phyloP scores from a whole-genome alignment of 306 rosid genomes.

The Abrus pulchellus region DNA sequence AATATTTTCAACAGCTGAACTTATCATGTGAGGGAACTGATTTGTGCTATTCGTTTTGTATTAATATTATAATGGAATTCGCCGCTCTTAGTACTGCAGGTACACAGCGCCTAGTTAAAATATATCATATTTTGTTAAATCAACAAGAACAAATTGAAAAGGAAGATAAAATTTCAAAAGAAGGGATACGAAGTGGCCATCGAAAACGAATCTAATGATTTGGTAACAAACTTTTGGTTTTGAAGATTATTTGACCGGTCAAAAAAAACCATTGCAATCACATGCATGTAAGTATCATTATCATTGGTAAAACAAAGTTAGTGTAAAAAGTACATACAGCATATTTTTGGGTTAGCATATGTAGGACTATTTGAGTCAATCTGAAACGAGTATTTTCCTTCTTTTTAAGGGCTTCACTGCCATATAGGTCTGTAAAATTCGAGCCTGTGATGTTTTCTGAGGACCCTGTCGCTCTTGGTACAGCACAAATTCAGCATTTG shows the following conservation, averaged over 20 bases:
- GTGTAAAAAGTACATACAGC: conserved; percentile 28
- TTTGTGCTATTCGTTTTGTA: conserved; percentile 27
- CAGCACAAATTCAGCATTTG: conserved; percentile 39
- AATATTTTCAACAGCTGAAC: conserved; percentile 46
- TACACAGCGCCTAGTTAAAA: conserved; percentile 30
- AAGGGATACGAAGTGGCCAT: conserved; percentile 39
- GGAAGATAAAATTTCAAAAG: conserved; percentile 7
- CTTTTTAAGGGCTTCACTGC: conserved; percentile 37
- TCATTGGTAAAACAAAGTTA: conserved; percentile 48
- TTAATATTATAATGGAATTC: conserved; percentile 32
- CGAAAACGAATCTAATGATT: conserved; percentile 61
- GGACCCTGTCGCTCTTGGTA: conserved; percentile 34
- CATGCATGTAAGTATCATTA: conserved; percentile 48
- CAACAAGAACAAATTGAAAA: not conserved
- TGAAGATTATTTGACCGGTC: conserved; percentile 62
- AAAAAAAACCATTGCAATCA: conserved; percentile 43
- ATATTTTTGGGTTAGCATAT: conserved; percentile 6
- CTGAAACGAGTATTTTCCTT: conserved; percentile 37
- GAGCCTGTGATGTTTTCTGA: conserved; percentile 44
- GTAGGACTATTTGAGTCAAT: conserved; percentile 31
- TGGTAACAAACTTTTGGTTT: conserved; percentile 44
- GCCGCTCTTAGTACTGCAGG: conserved; percentile 47
- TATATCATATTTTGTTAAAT: conserved; percentile 20
- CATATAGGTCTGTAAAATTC: conserved; percentile 12
- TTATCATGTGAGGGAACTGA: conserved; percentile 64